A percentile compares a stretch with the other conserved stretches of the same genome.
These are phyloP conservation scores for Penicillium olsonii DNA, from an alignment of 2,329 filamentous ascomycete genomes.

Conservation along the genomic window DNA sequence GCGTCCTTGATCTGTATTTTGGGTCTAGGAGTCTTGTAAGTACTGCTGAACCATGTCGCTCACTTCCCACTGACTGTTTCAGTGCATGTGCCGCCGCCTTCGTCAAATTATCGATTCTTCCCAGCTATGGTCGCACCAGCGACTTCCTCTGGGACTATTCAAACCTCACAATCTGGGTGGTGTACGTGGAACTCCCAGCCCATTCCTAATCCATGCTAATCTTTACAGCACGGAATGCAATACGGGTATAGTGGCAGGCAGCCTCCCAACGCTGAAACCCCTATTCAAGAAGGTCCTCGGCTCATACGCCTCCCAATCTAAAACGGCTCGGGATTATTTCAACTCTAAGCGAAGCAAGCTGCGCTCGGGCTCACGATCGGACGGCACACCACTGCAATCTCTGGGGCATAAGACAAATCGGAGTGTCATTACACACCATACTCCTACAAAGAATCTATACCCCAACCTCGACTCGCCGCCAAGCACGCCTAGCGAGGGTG, in stretches of 20 bases:
- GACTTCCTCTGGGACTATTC: constrained; percentile 51
- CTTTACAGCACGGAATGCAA: constrained; percentile 27
- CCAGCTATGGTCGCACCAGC: constrained; percentile 42
- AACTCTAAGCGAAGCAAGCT: constrained; percentile 15
- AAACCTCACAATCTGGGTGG: constrained; percentile 52
- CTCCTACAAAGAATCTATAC: not conserved
- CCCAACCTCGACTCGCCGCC: not conserved
- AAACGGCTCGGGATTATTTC: constrained; percentile 15
- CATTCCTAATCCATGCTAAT: not conserved
- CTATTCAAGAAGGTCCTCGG: constrained; percentile 31
- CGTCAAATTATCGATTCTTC: constrained; percentile 44
- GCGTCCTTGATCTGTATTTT: constrained; percentile 41
- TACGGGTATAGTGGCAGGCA: constrained; percentile 35
- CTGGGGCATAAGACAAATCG: not conserved
- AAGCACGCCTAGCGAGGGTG: not conserved
- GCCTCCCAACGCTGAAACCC: constrained; percentile 34
- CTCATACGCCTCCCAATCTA: constrained; percentile 17
- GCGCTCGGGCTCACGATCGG: constrained; percentile 10
- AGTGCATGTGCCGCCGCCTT: constrained; percentile 45
- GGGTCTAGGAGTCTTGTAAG: constrained; percentile 47
- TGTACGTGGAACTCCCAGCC: constrained; percentile 15
- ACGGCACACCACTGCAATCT: constrained; percentile 6
- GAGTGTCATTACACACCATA: constrained; percentile 1
- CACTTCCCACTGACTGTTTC: not conserved
- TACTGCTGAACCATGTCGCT: not conserved